Conservation (phyloP, 2,329 filamentous ascomycete genomes). For the Thermochaetoides dissita region DNA sequence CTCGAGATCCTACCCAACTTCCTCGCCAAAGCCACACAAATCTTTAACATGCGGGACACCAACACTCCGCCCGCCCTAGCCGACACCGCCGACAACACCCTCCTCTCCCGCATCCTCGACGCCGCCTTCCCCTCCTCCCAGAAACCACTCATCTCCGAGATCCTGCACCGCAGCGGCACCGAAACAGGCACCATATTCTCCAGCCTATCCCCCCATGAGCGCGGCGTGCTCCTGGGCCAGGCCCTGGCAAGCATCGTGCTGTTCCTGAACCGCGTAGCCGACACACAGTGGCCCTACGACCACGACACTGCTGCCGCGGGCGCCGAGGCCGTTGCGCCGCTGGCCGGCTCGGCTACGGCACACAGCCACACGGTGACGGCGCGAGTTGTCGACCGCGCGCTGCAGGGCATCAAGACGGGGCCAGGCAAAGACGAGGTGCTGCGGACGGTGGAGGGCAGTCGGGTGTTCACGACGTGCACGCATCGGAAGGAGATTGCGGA, state of each 20-base stretch:
- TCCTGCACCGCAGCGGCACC: conserved; percentile 8
- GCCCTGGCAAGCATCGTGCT: conserved; percentile 10
- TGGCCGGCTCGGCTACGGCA: no score
- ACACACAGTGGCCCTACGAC: conserved; percentile 11
- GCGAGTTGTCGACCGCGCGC: conserved; percentile 5
- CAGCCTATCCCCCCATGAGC: conserved; percentile 14
- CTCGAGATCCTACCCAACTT: conserved; percentile 16
- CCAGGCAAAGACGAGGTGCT: conserved; percentile 7
- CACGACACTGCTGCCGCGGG: no score
- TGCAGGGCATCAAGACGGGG: conserved; percentile 5
- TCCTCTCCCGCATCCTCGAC: conserved; percentile 9
- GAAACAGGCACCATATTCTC: conserved; percentile 9
- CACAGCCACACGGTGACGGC: conserved; percentile 3
- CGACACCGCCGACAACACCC: neutral
- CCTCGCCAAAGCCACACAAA: conserved; percentile 11
- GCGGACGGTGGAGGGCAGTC: conserved; percentile 11
- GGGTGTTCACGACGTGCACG: conserved; percentile 12
- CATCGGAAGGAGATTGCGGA: conserved; percentile 10
- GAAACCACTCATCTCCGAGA: conserved; percentile 9
- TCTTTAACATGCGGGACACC: conserved; percentile 16
- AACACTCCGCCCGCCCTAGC: neutral
- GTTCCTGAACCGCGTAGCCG: conserved; percentile 14
- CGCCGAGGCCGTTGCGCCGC: no score
- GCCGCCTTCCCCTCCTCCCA: conserved; percentile 10
- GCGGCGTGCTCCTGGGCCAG: conserved; percentile 14